These are phyloP conservation scores for Pilatotrama ljubarskyi DNA, from an alignment of 768 basidiomycete genomes.

Conservation along the genomic window DNA sequence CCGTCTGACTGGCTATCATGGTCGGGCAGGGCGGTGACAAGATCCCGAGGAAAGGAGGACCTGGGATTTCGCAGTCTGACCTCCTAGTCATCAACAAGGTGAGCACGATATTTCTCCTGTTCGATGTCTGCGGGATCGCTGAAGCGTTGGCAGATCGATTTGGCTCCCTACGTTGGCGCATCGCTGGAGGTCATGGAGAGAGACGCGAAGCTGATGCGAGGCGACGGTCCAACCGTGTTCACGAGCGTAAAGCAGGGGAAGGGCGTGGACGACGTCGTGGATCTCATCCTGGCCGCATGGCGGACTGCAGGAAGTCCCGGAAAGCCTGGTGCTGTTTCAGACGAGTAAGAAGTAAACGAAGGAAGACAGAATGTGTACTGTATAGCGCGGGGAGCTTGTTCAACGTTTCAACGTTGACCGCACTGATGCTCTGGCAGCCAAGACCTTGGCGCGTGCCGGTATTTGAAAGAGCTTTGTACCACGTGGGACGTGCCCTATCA, in stretches of 20 bases:
- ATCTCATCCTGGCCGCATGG: conserved; percentile 89
- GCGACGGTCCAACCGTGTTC: conserved; percentile 92
- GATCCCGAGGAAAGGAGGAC: conserved; percentile 97
- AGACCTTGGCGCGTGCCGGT: too few species aligned
- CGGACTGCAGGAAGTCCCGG: conserved; percentile 76
- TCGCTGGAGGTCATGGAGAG: conserved; percentile 94
- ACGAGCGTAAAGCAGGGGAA: conserved; percentile 75
- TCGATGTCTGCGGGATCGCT: neutral
- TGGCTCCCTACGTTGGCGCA: conserved; percentile 89
- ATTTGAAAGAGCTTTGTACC: too few species aligned
- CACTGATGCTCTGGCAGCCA: too few species aligned
- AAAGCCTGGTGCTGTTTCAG: conserved; percentile 37
- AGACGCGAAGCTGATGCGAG: conserved; percentile 92
- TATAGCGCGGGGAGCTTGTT: neutral
- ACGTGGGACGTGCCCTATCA: too few species aligned
- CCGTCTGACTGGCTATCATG: neutral
- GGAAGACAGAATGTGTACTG: neutral
- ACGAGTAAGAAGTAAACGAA: conserved; percentile 5
- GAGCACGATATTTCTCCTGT: neutral
- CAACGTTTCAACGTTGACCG: too few species aligned
- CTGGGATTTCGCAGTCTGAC: conserved; percentile 96
- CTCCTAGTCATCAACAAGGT: conserved; percentile 95
- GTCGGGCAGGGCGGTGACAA: conserved; percentile 83
- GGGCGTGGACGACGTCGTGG: conserved; percentile 80
- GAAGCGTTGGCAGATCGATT: conserved; percentile 66